Percentiles rank a stretch among this genome's conserved stretches.
Evolutionary conservation across 2,329 filamentous ascomycete species (phyloP).

Genomic region (Westerdykella ornata): DNA sequence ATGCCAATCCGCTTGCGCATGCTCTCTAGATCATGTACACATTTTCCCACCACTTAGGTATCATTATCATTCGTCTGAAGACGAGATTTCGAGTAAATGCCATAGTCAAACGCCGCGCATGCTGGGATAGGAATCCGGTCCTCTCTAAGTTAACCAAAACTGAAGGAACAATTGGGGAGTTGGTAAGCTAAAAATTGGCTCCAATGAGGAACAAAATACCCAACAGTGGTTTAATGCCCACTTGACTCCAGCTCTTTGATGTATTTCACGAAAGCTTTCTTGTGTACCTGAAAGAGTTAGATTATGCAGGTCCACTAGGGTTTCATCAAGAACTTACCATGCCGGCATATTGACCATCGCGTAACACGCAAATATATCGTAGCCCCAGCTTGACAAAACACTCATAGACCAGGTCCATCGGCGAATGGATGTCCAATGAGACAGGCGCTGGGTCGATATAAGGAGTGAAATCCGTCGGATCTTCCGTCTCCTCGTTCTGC

Average conservation of each 20-base stretch:
- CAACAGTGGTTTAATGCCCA: slow-evolving; percentile 18
- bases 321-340: slow-evolving; percentile 54
- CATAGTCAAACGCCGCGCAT: no score
- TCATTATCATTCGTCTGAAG: no score
- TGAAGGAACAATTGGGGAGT: no score
- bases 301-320: background rate
- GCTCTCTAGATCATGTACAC: no score
- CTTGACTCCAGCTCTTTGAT: slow-evolving; percentile 71
- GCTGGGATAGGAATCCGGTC: no score
- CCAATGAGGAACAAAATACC: no score
- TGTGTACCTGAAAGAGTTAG: slow-evolving; percentile 60
- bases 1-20: no score
- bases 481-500: slow-evolving; percentile 46
- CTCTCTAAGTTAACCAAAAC: no score
- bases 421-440: slow-evolving; percentile 77
- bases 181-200: no score
- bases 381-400: slow-evolving; percentile 92
- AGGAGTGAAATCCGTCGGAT: slow-evolving; percentile 78
- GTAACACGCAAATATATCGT: slow-evolving; percentile 83
- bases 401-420: slow-evolving; percentile 93
- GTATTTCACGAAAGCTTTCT: slow-evolving; percentile 94
- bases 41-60: no score
- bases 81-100: no score
- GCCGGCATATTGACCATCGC: slow-evolving; percentile 78
- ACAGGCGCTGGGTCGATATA: slow-evolving; percentile 91